Conservation (phyloP, 2,329 filamentous ascomycete genomes). For the Ophiostoma ips region DNA sequence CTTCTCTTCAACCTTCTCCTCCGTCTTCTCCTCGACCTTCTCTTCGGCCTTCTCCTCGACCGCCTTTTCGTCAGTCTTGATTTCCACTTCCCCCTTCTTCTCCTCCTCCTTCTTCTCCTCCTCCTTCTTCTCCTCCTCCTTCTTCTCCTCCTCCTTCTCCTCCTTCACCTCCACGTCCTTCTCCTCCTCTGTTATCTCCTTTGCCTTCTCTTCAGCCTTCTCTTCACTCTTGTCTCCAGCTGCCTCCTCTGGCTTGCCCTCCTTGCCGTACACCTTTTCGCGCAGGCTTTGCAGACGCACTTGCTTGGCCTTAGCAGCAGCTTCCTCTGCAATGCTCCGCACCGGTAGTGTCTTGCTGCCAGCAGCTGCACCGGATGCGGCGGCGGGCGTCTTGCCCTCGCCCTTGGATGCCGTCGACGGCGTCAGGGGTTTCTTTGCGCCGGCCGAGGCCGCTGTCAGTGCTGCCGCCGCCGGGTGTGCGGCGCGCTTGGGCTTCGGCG, state of each 20-base stretch:
- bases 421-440: not conserved
- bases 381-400: conserved; percentile 14
- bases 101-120: not conserved
- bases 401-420: conserved; percentile 13
- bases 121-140: not conserved
- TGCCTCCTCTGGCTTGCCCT: not conserved
- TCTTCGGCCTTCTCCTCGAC: not conserved
- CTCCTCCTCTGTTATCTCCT: conserved; percentile 4
- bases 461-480: not conserved
- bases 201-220: not conserved
- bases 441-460: not conserved
- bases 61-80: not conserved
- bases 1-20: not conserved
- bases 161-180: not conserved
- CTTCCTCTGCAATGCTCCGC: conserved; percentile 49
- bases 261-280: conserved; percentile 40
- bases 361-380: conserved; percentile 5
- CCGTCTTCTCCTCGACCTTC: conserved; percentile 1
- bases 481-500: conserved; percentile 2
- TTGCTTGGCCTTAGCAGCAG: conserved; percentile 49
- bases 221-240: not conserved
- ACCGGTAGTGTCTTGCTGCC: conserved; percentile 26
- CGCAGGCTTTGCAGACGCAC: conserved; percentile 38
- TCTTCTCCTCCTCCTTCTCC: not conserved
- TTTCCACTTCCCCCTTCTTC: not conserved